Evolutionary conservation across 257 asterid genomes (phyloP).

Genomic region (Capsicum pubescens): DNA sequence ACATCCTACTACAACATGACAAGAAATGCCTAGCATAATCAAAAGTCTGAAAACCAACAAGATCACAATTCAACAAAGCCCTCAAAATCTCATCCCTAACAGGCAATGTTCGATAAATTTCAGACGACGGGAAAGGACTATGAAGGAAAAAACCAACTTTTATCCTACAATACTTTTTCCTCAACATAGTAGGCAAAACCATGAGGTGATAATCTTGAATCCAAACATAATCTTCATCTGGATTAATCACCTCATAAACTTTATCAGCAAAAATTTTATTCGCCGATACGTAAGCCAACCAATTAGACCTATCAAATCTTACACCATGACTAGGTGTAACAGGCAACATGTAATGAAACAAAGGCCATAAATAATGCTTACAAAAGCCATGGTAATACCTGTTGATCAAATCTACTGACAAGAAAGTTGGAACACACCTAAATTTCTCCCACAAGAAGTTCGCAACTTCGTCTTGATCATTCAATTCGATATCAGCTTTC

Average conservation of each 20-base stretch:
- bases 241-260: conserved; percentile 79
- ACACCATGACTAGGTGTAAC: conserved; percentile 69
- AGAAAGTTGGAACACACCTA: conserved; percentile 81
- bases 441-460: conserved; percentile 63
- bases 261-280: conserved; percentile 83
- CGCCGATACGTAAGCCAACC: conserved; percentile 84
- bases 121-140: conserved; percentile 80
- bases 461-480: conserved; percentile 82
- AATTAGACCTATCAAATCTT: conserved; percentile 63
- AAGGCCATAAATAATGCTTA: conserved; percentile 83
- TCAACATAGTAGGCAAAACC: conserved; percentile 81
- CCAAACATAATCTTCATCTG: conserved; percentile 86
- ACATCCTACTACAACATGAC: conserved; percentile 92
- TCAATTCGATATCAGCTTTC: conserved; percentile 58
- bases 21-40: conserved; percentile 94
- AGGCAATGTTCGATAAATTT: conserved; percentile 79
- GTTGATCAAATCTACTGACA: conserved; percentile 57
- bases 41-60: conserved; percentile 87
- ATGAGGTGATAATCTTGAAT: conserved; percentile 88
- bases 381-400: conserved; percentile 81
- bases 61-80: conserved; percentile 82
- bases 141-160: conserved; percentile 87
- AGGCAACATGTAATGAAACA: conserved; percentile 87
- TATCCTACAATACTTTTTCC: conserved; percentile 64
- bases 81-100: conserved; percentile 84